These are phyloP conservation scores for Monosporascus sp. DNA, from an alignment of 2,329 filamentous ascomycete genomes.

Conservation along the genomic window DNA sequence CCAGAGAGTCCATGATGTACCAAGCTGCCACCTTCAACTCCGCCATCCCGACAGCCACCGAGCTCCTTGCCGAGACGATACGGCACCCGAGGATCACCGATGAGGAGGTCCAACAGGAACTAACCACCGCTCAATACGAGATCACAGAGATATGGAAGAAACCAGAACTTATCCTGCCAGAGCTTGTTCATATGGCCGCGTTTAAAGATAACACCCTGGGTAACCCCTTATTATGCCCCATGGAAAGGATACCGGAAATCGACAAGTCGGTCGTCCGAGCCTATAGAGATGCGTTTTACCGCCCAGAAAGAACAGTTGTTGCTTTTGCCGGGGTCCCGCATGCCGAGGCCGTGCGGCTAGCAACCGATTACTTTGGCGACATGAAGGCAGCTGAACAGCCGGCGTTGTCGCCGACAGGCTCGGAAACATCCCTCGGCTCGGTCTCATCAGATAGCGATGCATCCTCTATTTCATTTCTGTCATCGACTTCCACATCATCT, in stretches of 20 bases:
- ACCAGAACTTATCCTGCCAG: constrained; percentile 90
- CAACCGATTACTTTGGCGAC: constrained; percentile 84
- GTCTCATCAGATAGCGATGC: constrained; percentile 28
- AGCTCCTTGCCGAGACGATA: constrained; percentile 87
- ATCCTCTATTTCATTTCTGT: constrained; percentile 25
- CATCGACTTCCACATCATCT: constrained; percentile 27
- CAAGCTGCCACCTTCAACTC: constrained; percentile 97
- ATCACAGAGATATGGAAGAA: constrained; percentile 97
- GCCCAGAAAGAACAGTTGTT: constrained; percentile 85
- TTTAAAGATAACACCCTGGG: constrained; percentile 95
- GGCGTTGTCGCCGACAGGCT: constrained; percentile 47
- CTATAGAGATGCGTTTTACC: constrained; percentile 80
- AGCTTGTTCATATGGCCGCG: constrained; percentile 90
- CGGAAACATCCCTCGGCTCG: constrained; percentile 49
- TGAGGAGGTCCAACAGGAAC: constrained; percentile 78
- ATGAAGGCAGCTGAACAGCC: constrained; percentile 59
- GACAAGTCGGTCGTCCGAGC: constrained; percentile 65
- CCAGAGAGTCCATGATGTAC: constrained; percentile 96
- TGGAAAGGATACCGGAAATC: constrained; percentile 73
- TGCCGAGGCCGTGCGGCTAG: constrained; percentile 67
- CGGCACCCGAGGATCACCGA: constrained; percentile 79
- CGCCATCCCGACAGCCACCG: constrained; percentile 76
- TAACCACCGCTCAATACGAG: constrained; percentile 90
- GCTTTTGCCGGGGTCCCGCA: constrained; percentile 93
- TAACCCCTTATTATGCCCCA: constrained; percentile 85